Evolutionary conservation across 129 eudicot species (phyloP), one percentile per base, ranked within the genome.

Genomic region (Scalesia atractyloides): DNA sequence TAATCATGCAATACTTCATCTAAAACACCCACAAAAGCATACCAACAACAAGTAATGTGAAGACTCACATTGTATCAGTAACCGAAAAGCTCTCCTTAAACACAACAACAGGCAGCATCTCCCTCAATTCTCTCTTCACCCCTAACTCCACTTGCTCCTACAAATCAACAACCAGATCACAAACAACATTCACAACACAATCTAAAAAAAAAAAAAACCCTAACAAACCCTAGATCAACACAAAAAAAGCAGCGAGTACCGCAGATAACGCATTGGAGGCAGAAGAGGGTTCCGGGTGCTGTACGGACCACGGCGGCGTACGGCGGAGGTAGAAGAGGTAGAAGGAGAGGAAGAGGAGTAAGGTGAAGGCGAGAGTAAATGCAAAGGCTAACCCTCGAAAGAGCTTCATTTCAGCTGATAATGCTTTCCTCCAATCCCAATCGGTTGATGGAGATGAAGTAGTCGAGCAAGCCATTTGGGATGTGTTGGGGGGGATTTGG

Each of bases 21-120:
- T 41, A 46, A 67, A 10, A 37, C 33, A 73, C 46, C 50, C 8
- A 9, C 13, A 59, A 59, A 50, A 44, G 33, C 56, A 47, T 12
- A 8, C 2, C 4, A 9, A 34, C 41, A 24, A 13, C 43, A 60
- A 71, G 49, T 11, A 34, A 49, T 7, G 14, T 70, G 17, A 20
- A 26, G n/a, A 85, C 97, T 91, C 69, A 91, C 97, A 70, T 80
- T n/a, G 91, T 83, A 69, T 91, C 97, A 34, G 76, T 85, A 22
- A 91, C 97, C 37, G 86, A 87, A 69, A 91, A 91, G 79, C 91
- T 91, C 77, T 87, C 85, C 66, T 83, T 84, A 72, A 79, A 91
- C 44, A 91, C 89, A 70, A 91, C 75, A 76, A 91, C 68, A 49
- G 97, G 95, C 37, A 91, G 84, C 97, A 91, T 87, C 86, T 91